Evolutionary conservation across 352 stramenopile genomes (phyloP).

Genomic region (Phytophthora multivora): DNA sequence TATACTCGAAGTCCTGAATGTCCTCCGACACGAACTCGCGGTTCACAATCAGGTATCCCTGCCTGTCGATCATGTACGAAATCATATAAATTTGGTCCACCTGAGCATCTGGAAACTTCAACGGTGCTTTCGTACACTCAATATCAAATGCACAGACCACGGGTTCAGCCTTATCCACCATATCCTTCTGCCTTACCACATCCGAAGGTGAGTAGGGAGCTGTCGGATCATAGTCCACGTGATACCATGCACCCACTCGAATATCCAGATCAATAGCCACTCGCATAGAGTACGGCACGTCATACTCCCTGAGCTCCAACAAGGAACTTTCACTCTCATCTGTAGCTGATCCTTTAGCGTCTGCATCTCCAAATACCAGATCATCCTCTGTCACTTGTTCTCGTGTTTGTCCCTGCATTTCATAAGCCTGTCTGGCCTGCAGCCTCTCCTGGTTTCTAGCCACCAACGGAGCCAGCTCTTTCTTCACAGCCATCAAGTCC

Average conservation of each 20-base stretch:
- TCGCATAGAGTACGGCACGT: conserved; percentile 97
- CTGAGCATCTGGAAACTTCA: conserved; percentile 98
- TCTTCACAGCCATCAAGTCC: conserved; percentile 74
- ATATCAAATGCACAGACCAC: conserved; percentile 99
- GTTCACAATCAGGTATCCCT: conserved; percentile 97
- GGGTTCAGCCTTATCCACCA: conserved; percentile 93
- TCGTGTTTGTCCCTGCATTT: conserved; percentile 50
- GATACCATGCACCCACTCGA: conserved; percentile 97
- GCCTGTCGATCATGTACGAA: conserved; percentile 98
- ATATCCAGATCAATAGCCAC: conserved; percentile 97
- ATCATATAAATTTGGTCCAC: conserved; percentile 97
- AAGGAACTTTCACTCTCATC: conserved; percentile 79
- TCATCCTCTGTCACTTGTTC: conserved; percentile 54
- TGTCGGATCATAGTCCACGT: conserved; percentile 84
- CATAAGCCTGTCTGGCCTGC: conserved; percentile 69
- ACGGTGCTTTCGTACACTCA: conserved; percentile 98
- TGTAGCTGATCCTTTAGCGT: conserved; percentile 24
- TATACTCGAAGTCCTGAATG: conserved; percentile 99
- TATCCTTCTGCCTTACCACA: conserved; percentile 72
- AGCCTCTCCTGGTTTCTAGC: conserved; percentile 70
- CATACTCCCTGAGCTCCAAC: conserved; percentile 97
- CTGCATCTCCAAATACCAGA: conserved; percentile 38
- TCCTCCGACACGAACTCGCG: conserved; percentile 97
- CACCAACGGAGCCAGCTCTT: conserved; percentile 62
- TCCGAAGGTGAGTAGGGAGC: conserved; percentile 57